Base-by-base conservation (phyloP, 106 monocot genomes). In the Triglochin maritima region DNA sequence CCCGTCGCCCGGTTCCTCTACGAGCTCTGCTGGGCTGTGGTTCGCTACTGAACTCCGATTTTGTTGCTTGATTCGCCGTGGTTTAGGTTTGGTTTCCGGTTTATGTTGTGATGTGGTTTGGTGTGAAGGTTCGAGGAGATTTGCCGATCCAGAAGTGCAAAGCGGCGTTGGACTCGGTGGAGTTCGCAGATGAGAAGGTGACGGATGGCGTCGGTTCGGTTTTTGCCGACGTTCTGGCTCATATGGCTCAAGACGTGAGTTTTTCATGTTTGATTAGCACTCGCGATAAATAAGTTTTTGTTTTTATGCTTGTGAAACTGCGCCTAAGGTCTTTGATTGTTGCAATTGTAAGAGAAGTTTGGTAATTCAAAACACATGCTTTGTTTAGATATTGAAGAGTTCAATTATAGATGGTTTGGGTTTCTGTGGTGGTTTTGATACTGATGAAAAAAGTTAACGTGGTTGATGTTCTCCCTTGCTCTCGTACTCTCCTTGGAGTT, bases 231-330 rank as follows among this genome's bases (percentile, higher is more conserved):
- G 80, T 86, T 49, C 57, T 96, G 5, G 87, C 95, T 41, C 88
- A 91, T 65, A 72, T 96, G 72, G 90, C 82, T 3, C 85, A 83
- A 65, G 95, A 96, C 76, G 94, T 95, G 63, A 87, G 90, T 73
- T 64, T 67, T 63, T 29, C 6, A 13, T 59, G n/a, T 59, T 14
- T 59, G 5, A 59, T 59, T 59, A 5, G 58, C 5, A 5, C n/a
- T 11, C 58, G 7, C 58, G 16, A 59, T 1, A 59, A 15, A 59
- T 11, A 0, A 59, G 58, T 5, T 11, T 8, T 59, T 59, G 6
- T 59, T n/a, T 16, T 8, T 11, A 5, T 17, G 46, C 16, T 49
- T 59, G 46, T 47, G 59, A 29, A n/a, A 56, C 56, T 13, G n/a
- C 7, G 3, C 13, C 54, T 13, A 12, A 57, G 10, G 41, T 29